phyloP scores from a whole-genome alignment of 805 yeast species.

The Saccharomycopsis microspora region DNA sequence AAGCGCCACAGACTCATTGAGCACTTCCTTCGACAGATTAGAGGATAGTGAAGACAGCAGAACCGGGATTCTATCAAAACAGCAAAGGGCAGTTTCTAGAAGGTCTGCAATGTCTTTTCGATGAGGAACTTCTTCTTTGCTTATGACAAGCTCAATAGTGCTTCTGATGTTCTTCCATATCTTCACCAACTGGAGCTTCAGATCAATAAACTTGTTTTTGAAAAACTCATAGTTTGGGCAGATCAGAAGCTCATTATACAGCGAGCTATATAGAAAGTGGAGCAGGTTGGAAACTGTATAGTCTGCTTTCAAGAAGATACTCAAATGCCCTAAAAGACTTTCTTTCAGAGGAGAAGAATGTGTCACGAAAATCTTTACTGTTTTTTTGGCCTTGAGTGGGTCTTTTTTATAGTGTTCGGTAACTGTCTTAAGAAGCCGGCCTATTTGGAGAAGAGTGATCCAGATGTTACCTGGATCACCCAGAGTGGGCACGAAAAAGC shows the following conservation, averaged over 20 bases:
- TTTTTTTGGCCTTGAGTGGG: constrained; percentile 20
- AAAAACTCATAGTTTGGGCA: constrained; percentile 54
- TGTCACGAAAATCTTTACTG: constrained; percentile 47
- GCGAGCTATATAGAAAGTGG: constrained; percentile 59
- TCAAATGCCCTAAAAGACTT: constrained; percentile 56
- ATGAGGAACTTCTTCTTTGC: constrained; percentile 19
- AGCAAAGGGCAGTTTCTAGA: constrained; percentile 43
- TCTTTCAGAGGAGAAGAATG: constrained; percentile 66
- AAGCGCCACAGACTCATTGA: constrained; percentile 23
- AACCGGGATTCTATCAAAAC: constrained; percentile 53
- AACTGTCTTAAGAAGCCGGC: constrained; percentile 45
- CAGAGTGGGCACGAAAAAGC: constrained; percentile 36
- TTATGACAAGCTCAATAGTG: constrained; percentile 34
- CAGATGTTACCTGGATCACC: constrained; percentile 61
- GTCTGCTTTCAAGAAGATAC: constrained; percentile 57
- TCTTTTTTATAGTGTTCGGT: constrained; percentile 27
- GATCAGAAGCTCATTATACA: constrained; percentile 56
- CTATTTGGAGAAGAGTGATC: constrained; percentile 63
- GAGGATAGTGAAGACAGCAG: constrained; percentile 24
- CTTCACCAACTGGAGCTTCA: constrained; percentile 49
- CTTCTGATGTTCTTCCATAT: constrained; percentile 50
- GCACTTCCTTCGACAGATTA: constrained; percentile 22
- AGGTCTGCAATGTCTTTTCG: constrained; percentile 34
- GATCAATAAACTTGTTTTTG: constrained; percentile 48
- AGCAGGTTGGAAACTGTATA: constrained; percentile 63